A percentile compares a stretch with the other conserved stretches of the same genome.
These are phyloP conservation scores for Aspergillus bertholletiae DNA, from an alignment of 495 filamentous ascomycete species.

Conservation along the genomic window DNA sequence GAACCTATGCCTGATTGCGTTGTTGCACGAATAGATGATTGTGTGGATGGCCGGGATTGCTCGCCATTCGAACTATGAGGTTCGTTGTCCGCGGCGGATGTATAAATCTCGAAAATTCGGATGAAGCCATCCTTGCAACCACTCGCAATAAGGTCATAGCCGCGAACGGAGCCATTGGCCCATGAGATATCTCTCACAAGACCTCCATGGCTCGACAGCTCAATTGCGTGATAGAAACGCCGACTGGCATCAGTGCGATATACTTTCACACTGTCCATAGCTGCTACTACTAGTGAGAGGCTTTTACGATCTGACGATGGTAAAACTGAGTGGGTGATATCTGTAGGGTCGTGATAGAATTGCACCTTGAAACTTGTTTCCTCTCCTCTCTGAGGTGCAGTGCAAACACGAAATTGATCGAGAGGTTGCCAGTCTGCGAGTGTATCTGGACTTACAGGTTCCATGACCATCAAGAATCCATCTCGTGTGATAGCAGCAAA, in stretches of 20 bases:
- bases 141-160: constrained; percentile 86
- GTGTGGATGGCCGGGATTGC: constrained; percentile 26
- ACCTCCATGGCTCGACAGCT: constrained; percentile 63
- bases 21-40: constrained; percentile 35
- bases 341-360: constrained; percentile 79
- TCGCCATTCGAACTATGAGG: constrained; percentile 27
- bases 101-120: constrained; percentile 77
- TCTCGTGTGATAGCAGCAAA: constrained; percentile 80
- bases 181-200: constrained; percentile 90
- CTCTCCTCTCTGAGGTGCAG: constrained; percentile 62
- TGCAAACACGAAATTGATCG: constrained; percentile 64
- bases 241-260: constrained; percentile 70
- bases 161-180: constrained; percentile 82
- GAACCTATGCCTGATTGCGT: constrained; percentile 50
- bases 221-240: constrained; percentile 73
- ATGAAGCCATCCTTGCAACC: constrained; percentile 88
- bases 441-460: constrained; percentile 83
- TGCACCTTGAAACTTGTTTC: constrained; percentile 82
- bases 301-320: constrained; percentile 72
- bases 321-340: constrained; percentile 70
- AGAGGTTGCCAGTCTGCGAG: constrained; percentile 71
- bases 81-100: constrained; percentile 31
- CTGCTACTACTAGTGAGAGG: constrained; percentile 74
- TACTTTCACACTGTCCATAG: constrained; percentile 74
- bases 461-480: constrained; percentile 73